These are phyloP conservation scores for Dillenia turbinata DNA, from an alignment of 164 flowering plant species.

Conservation along the genomic window DNA sequence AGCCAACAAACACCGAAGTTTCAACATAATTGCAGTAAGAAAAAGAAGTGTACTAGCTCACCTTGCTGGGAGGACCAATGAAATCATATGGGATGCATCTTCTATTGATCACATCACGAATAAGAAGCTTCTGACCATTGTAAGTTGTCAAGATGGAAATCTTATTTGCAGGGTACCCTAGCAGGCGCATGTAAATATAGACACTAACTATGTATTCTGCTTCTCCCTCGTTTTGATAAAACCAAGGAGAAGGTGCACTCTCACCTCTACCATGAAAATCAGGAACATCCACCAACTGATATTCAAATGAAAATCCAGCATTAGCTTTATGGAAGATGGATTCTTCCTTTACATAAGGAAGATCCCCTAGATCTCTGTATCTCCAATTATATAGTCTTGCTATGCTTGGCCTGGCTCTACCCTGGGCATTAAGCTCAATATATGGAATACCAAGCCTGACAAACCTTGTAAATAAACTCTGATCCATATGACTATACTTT, in stretches of 20 bases:
- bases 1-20: neutral
- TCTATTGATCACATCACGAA: constrained; percentile 88
- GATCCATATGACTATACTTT: constrained; percentile 99
- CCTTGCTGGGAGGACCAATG: constrained; percentile 93
- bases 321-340: constrained; percentile 73
- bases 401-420: constrained; percentile 93
- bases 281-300: constrained; percentile 92
- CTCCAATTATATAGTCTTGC: constrained; percentile 97
- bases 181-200: constrained; percentile 86
- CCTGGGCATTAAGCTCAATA: constrained; percentile 98
- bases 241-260: constrained; percentile 97
- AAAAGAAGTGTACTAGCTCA: constrained; percentile 12
- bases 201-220: constrained; percentile 95
- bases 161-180: constrained; percentile 93
- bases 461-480: constrained; percentile 94
- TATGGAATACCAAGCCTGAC: constrained; percentile 95
- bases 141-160: constrained; percentile 96
- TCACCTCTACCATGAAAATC: constrained; percentile 92
- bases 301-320: constrained; percentile 89
- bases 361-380: constrained; percentile 91
- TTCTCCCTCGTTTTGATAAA: constrained; percentile 97
- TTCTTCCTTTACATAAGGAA: constrained; percentile 67
- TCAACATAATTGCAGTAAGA: neutral
- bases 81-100: constrained; percentile 71
- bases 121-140: constrained; percentile 95